These are phyloP conservation scores for Colletotrichum camelliae DNA, from an alignment of 2,329 filamentous ascomycete genomes.

Conservation along the genomic window DNA sequence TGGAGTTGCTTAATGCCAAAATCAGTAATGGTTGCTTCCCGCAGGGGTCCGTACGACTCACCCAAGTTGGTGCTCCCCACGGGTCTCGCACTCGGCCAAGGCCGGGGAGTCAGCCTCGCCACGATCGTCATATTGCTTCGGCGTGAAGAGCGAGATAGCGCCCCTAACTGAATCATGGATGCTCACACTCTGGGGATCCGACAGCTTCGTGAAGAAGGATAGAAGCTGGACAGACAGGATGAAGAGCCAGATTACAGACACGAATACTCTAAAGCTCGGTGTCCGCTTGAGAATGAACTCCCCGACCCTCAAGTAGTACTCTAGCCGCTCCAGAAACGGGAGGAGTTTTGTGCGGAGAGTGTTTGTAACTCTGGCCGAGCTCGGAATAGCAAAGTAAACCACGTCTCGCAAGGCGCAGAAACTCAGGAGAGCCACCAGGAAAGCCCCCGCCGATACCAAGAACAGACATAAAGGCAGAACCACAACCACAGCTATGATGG, in stretches of 20 bases:
- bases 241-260: not conserved
- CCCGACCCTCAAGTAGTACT: not conserved
- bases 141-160: not conserved
- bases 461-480: not conserved
- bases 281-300: not conserved
- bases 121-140: not conserved
- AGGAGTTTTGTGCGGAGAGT: not conserved
- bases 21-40: not conserved
- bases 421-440: not conserved
- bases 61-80: not conserved
- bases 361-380: not conserved
- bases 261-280: not conserved
- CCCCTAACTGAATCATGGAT: not conserved
- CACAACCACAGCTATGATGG: not conserved
- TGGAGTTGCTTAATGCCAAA: not conserved
- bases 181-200: not conserved
- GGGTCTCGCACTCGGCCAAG: not conserved
- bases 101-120: accelerated
- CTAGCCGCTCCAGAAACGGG: not conserved
- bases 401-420: not conserved
- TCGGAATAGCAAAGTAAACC: not conserved
- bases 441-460: not conserved
- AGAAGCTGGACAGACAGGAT: not conserved
- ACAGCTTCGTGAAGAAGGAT: not conserved
- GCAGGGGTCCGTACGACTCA: not conserved